Base-by-base conservation (phyloP, 2,329 filamentous ascomycete species). In the Dryadomyces quercivorus region DNA sequence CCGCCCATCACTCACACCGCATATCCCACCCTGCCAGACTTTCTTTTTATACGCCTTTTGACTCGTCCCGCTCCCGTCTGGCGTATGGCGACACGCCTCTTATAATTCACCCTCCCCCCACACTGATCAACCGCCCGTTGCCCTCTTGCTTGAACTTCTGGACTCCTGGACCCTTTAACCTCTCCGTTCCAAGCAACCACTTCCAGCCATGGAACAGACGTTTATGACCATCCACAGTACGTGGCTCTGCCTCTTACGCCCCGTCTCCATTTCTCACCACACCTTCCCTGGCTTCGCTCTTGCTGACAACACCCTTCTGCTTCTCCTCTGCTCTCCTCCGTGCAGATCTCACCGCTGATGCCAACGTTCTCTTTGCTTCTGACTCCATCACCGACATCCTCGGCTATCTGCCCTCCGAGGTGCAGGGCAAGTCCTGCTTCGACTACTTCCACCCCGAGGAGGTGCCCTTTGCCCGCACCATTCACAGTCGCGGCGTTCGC, bases 161-260 rank as follows among this genome's bases (percentile, higher is more conserved):
- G 15, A n/a, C 3, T 7, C 20, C 16, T 26, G 15, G 18, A 9
- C 47, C 47, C 18, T 40, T 42, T 44, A 13, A 6, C 31, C 18
- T 22, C 36, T 46, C 13, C 13, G 21, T 16, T n/a, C 34, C 40
- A 50, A 43, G 8, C 42, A 8, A 12, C 21, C 20, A 4, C 13
- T 20, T 38, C 31, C 36, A 18, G 42, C 31, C 59, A 88, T 88
- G 86, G 86, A 91, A 70, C 86, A 86, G 61, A 93, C 88, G 36
- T 94, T 94, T 71, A 93, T 94, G 72, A 90, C 88, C 61, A 93
- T 94, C 65, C 88, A 93, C 66, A 88, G 88, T 87, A 71, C 72
- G 82, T 20, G 16, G 12, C 15, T n/a, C 20, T 44, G 16, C 7
- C 12, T 42, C 38, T 18, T 4, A n/a, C 16, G n/a, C 18, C 18